These are phyloP conservation scores for Penicillium pulvis DNA, from an alignment of 495 filamentous ascomycete genomes.

Conservation along the genomic window DNA sequence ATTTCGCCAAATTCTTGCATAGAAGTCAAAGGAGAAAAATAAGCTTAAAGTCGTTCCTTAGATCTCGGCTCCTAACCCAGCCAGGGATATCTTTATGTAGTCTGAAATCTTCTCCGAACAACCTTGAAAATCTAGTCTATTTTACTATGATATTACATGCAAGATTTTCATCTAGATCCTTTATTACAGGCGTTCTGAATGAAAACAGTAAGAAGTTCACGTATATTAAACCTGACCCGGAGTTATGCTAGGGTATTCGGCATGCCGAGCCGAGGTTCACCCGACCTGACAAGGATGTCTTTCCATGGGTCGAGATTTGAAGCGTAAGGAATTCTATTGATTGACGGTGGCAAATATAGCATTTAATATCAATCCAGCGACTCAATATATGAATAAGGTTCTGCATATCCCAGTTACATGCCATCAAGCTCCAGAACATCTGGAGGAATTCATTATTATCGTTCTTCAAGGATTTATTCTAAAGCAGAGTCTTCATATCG, in stretches of 20 bases:
- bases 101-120: background rate
- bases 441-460: slow-evolving; percentile 2
- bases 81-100: background rate
- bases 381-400: background rate
- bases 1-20: background rate
- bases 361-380: background rate
- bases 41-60: background rate
- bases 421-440: background rate
- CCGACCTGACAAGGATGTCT: background rate
- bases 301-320: background rate
- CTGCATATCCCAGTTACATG: background rate
- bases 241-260: background rate
- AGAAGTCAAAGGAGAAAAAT: background rate
- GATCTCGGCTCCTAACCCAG: background rate
- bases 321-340: background rate
- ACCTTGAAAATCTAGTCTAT: background rate
- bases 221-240: background rate
- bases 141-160: background rate
- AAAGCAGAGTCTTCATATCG: slow-evolving; percentile 42
- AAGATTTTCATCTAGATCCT: background rate
- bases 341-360: too few relatives aligned
- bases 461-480: slow-evolving; percentile 22
- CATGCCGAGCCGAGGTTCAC: background rate
- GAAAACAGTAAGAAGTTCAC: background rate
- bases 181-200: background rate